Evolutionary conservation across 1,139 yeast genomes (phyloP).

Genomic region (Yamadazyma atlantica): DNA sequence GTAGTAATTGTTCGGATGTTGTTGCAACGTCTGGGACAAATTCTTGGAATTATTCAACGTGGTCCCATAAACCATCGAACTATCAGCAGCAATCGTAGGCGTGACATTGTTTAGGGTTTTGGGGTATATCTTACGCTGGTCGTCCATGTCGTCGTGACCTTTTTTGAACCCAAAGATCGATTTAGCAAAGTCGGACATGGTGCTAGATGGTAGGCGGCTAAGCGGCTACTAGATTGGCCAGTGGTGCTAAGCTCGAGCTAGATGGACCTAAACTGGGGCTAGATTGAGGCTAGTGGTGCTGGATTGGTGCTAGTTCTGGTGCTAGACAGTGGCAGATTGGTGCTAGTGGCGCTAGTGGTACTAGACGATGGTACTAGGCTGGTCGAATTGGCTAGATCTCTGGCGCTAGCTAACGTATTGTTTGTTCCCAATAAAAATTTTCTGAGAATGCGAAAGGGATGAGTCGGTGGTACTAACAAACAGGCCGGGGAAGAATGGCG

Average conservation of each 20-base stretch:
- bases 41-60: conserved; percentile 32
- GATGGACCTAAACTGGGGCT: too few species aligned
- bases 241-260: too few species aligned
- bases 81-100: conserved; percentile 69
- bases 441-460: conserved; percentile 3
- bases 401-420: background rate
- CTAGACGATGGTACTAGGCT: too few species aligned
- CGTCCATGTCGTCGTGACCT: conserved; percentile 5
- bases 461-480: too few species aligned
- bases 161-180: conserved; percentile 53
- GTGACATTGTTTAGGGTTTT: conserved; percentile 21
- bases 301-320: too few species aligned
- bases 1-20: conserved; percentile 7
- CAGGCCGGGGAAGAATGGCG: too few species aligned
- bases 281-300: too few species aligned
- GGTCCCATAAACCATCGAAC: conserved; percentile 68
- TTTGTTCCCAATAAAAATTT: conserved; percentile 1
- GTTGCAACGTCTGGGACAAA: conserved; percentile 8
- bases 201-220: too few species aligned
- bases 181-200: conserved; percentile 66
- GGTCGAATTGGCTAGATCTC: too few species aligned
- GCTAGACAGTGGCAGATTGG: too few species aligned
- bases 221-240: too few species aligned
- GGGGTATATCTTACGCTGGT: conserved; percentile 24
- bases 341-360: too few species aligned